Evolutionary conservation across 2,329 filamentous ascomycete species (phyloP).

Genomic region (Colletotrichum cuscutae): DNA sequence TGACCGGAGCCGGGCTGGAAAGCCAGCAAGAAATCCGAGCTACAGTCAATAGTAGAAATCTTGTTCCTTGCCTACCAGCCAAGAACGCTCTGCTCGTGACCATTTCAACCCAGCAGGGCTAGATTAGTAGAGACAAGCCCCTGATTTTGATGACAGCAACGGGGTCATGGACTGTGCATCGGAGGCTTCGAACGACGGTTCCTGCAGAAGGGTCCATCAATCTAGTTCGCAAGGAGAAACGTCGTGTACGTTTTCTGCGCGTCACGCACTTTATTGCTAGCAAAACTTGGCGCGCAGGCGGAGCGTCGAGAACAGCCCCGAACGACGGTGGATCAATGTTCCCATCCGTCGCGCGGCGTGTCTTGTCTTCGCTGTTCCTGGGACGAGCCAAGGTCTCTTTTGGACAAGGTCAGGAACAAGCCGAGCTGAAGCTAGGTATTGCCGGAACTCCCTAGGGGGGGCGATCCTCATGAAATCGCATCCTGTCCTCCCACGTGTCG

Average conservation of each 20-base stretch:
- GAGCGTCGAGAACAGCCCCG: neutral
- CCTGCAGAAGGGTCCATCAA: constrained; percentile 14
- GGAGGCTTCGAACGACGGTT: constrained; percentile 14
- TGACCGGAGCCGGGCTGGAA: neutral
- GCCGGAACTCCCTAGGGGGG: constrained; percentile 16
- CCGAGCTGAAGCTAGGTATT: constrained; percentile 22
- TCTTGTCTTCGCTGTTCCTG: constrained; percentile 1
- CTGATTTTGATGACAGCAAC: neutral
- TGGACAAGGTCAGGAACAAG: constrained; percentile 31
- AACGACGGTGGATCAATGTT: constrained; percentile 13
- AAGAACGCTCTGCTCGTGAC: neutral
- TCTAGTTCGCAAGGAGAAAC: constrained; percentile 7
- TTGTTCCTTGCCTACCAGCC: neutral
- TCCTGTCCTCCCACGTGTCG: constrained; percentile 31
- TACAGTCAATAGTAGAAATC: constrained; percentile 4
- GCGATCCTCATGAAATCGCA: constrained; percentile 33
- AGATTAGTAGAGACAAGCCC: neutral
- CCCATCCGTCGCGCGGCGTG: constrained; percentile 9
- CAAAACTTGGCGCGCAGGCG: neutral
- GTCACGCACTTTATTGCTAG: constrained; percentile 8
- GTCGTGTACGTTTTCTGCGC: constrained; percentile 4
- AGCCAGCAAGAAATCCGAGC: neutral
- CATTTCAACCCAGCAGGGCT: neutral
- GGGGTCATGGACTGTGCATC: constrained; percentile 9
- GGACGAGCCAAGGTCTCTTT: constrained; percentile 18